Base-by-base conservation (phyloP, 768 basidiomycete species). In the Suillus alpinus region DNA sequence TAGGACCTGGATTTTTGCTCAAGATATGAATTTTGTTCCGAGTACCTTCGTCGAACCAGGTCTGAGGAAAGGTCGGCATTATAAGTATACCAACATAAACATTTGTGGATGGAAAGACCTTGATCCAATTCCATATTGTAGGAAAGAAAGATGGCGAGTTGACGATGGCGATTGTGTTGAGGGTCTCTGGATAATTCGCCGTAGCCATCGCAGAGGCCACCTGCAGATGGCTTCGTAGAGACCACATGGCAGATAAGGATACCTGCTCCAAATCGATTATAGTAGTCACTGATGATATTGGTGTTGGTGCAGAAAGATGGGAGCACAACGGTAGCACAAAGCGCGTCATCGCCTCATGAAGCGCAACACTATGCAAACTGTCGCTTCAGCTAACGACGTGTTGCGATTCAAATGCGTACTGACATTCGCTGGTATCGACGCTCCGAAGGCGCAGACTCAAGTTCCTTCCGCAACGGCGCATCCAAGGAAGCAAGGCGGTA, bases 101-200 rank as follows among this genome's bases (percentile, higher is more conserved):
- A 10, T 16, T 32, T n/a, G 49, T 36, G 18, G 39, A 16, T 29
- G 46, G 40, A 36, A 49, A 23, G 55, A 86, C 88, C 78, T 90
- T 91, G 69, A 94, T 80, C 92, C 92, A 94, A 36, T 80, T 81
- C 92, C 92, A 94, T 10, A 94, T 78, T 2, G 87, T 90, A 3
- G 88, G 83, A 72, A 94, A 94, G 78, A 92, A 94, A 0, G 84
- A 77, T 0, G 93, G 92, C 0, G 91, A 86, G 64, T 94, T 93
- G 58, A 94, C 86, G 58, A 94, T 73, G 12, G 80, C 86, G 65
- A 88, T 83, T 39, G 81, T 80, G 65, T 81, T 76, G 44, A 92
- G 76, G 0, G 90, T 91, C 72, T 94, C 92, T 1, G 92, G 91
- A 69, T 93, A 93, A 66, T 92, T 87, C 8, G 88, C 89, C 0